phyloP scores from a whole-genome alignment of 1,139 yeast species.

The Blastobotrys raffinosifermentans region DNA sequence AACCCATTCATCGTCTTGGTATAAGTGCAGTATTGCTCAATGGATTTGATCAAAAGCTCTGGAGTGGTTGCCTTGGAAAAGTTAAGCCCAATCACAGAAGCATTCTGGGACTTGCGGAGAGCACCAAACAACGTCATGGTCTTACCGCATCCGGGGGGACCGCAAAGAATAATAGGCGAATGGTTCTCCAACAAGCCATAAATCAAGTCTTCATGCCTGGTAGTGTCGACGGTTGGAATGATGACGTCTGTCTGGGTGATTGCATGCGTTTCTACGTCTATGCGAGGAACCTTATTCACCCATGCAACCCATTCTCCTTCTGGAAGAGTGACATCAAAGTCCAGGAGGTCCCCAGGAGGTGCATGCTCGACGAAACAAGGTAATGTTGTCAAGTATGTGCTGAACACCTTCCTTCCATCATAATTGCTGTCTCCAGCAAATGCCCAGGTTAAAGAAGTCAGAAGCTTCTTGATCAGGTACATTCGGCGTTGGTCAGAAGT shows the following conservation, averaged over 20 bases:
- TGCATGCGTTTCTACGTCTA: constrained; percentile 57
- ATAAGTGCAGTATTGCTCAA: constrained; percentile 71
- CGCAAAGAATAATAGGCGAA: constrained; percentile 68
- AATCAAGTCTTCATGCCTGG: constrained; percentile 58
- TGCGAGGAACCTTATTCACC: constrained; percentile 39
- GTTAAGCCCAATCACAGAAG: constrained; percentile 64
- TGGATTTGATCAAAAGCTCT: constrained; percentile 50
- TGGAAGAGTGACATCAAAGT: constrained; percentile 45
- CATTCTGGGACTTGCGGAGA: constrained; percentile 49
- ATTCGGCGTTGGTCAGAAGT: constrained; percentile 21
- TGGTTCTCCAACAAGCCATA: constrained; percentile 53
- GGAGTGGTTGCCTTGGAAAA: constrained; percentile 82
- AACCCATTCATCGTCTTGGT: constrained; percentile 47
- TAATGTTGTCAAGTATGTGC: constrained; percentile 28
- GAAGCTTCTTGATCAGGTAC: constrained; percentile 38
- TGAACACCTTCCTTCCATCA: constrained; percentile 40
- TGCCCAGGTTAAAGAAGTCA: constrained; percentile 58
- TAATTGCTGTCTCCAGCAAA: constrained; percentile 55
- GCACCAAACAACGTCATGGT: constrained; percentile 83
- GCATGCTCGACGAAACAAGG: constrained; percentile 22
- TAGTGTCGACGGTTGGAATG: constrained; percentile 76
- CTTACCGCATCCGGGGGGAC: constrained; percentile 98
- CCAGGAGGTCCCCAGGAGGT: constrained; percentile 30
- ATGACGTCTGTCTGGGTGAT: constrained; percentile 59
- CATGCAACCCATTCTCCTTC: constrained; percentile 48